Conservation (phyloP, 805 yeast species). For the Starmerella asiatica region DNA sequence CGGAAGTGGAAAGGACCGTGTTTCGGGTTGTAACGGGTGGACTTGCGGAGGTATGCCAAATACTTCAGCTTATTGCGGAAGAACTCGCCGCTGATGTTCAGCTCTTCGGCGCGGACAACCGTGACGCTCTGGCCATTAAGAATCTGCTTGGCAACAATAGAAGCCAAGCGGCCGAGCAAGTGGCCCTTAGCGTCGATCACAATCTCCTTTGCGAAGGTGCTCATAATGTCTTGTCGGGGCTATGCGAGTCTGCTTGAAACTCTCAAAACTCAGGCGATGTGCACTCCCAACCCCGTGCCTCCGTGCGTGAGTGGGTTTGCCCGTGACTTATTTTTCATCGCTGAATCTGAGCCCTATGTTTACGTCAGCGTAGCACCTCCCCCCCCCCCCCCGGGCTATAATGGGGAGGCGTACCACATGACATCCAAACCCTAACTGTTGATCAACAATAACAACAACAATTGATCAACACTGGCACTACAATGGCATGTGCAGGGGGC, state of each 20-base stretch:
- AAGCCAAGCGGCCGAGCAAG: constrained; percentile 98
- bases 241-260: neutral
- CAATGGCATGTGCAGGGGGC: too few species aligned
- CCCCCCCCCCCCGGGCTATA: too few species aligned
- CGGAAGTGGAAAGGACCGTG: constrained; percentile 99
- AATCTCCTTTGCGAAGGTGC: constrained; percentile 60
- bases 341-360: neutral
- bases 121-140: constrained; percentile 97
- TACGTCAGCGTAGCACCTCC: neutral
- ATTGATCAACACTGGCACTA: too few species aligned
- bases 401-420: too few species aligned
- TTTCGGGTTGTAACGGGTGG: constrained; percentile 95
- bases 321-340: neutral
- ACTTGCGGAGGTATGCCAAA: constrained; percentile 99
- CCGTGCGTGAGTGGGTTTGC: neutral
- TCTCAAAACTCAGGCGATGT: neutral
- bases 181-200: constrained; percentile 99
- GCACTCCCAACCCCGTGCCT: neutral
- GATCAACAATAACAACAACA: too few species aligned
- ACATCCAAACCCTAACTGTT: too few species aligned
- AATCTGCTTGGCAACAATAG: constrained; percentile 95
- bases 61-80: constrained; percentile 99
- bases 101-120: constrained; percentile 90
- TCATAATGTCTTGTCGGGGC: constrained; percentile 32
- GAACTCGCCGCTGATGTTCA: constrained; percentile 99